Evolutionary conservation across 75 land plant genomes (phyloP).

Genomic region (Selaginella tamariscina): DNA sequence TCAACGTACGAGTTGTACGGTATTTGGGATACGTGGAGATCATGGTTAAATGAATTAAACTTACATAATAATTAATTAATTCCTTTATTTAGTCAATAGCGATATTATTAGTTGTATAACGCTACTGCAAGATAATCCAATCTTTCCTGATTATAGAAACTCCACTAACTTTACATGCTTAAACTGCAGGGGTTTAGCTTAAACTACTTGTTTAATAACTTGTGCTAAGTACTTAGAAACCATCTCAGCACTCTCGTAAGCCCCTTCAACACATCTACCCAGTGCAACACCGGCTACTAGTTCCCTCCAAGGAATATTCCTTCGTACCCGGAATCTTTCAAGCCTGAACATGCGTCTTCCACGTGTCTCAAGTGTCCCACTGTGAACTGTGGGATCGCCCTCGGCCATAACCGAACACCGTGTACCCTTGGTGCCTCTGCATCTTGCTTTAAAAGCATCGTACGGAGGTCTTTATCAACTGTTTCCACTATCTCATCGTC

Average conservation of each 20-base stretch:
- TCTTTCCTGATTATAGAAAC: too few relatives aligned
- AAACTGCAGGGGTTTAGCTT: too few relatives aligned
- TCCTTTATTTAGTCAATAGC: too few relatives aligned
- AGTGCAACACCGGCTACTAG: conserved; percentile 87
- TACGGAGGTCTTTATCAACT: conserved; percentile 75
- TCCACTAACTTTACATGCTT: too few relatives aligned
- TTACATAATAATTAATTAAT: too few relatives aligned
- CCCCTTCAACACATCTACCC: conserved; percentile 88
- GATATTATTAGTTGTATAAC: too few relatives aligned
- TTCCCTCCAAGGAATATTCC: conserved; percentile 92
- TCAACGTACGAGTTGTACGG: too few relatives aligned
- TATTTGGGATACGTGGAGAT: too few relatives aligned
- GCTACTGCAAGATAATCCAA: too few relatives aligned
- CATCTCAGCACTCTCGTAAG: conserved; percentile 59
- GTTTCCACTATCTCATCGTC: conserved; percentile 55
- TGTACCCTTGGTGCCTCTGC: conserved; percentile 47
- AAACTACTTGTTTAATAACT: too few relatives aligned
- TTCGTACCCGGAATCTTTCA: conserved; percentile 41
- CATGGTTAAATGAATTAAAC: too few relatives aligned
- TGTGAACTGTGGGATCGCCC: conserved; percentile 85
- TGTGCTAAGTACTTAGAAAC: background rate
- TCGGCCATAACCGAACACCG: conserved; percentile 86
- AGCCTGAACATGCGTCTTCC: conserved; percentile 47
- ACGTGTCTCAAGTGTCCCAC: conserved; percentile 78
- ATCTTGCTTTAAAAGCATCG: conserved; percentile 69